Evolutionary conservation across 2,329 filamentous ascomycete genomes (phyloP), one percentile per base, ranked within the genome.

Genomic region (Fusarium burgessii): DNA sequence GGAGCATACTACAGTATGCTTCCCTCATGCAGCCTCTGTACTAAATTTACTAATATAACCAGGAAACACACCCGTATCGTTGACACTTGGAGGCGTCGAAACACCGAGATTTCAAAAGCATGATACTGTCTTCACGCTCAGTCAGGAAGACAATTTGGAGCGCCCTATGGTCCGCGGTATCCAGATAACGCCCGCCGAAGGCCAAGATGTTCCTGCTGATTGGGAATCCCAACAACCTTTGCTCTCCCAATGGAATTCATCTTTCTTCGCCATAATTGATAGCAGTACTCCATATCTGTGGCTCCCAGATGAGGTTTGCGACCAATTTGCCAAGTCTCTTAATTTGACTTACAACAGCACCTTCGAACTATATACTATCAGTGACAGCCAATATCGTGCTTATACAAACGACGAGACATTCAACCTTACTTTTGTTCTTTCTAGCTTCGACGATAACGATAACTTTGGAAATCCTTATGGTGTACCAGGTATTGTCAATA

Each of bases 1-100:
- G 92, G 92, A 18, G 91, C 91, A n/a, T 86, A 87, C 67, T 94
- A 94, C 76, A 86, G 90, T 90, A 82, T 78, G 87, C 62, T 18
- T n/a, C 17, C 20, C 47, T 51, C 32, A 17, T 38, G 20, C 8
- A 13, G 27, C 33, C 23, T 25, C 12, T 58, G 14, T 25, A 12
- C 20, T 11, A 27, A 18, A 49, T 13, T 52, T 15, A 54, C 69
- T 77, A 29, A 75, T 54, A 9, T 10, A 10, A 27, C 57, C 68
- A 80, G 78, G 76, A 59, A 80, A 82, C 60, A 64, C 82, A 12
- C 85, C 87, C 13, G 84, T 84, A 40, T 90, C 89, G 33, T 79
- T 94, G 47, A 92, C 90, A 0, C 81, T 94, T 13, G 92, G 92
- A 25, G 92, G 92, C 32, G 93, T 91, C 76, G 92, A 94, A 76